Base-by-base conservation (phyloP, 1,139 yeast genomes). In the Taphrina populina region DNA sequence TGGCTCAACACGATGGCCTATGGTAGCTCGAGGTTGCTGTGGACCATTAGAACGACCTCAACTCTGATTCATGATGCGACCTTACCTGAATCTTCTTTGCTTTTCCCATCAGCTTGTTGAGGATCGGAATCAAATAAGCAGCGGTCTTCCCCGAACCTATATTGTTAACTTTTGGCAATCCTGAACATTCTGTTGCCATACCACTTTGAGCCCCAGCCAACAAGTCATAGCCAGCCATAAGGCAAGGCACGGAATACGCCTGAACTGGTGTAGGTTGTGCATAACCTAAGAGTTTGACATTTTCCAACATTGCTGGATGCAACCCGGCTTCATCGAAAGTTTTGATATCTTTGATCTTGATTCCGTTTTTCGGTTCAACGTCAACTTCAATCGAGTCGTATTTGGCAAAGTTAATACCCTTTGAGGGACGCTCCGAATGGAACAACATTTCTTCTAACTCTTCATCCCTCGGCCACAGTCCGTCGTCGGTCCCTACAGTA, bases 141-240 rank as follows among this genome's bases (percentile, higher is more conserved):
- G 88, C 73, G 0, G 95, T 87, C 68, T 88, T 88, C 72, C 96
- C 96, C 5, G 95, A 84, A 63, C 96, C 36, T 33, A 8, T 8
- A 27, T 7, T 11, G 11, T 7, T 27, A 11, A 8, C 30, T 8
- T 7, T 7, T 8, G 11, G 11, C 10, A 7, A 27, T 27, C 10
- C 10, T 8, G 30, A 11, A 11, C 30, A 11, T 27, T 27, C 10
- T 27, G 11, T 27, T 34, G 20, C 7, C n/a, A 8, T 17, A 23
- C 43, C 96, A 0, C 96, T 88, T 39, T 95, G 96, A 0, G 96
- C 95, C 74, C 95, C 84, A 1, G 94, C 95, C 57, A 88, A 74
- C 44, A 88, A 67, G 65, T 88, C 95, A 60, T 92, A 77, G 24
- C 74, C 75, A 47, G 77, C 73, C 52, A 86, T 71, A 27, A 86